Evolutionary conservation across 768 basidiomycete genomes (phyloP).

Genomic region (Tylopilus felleus): DNA sequence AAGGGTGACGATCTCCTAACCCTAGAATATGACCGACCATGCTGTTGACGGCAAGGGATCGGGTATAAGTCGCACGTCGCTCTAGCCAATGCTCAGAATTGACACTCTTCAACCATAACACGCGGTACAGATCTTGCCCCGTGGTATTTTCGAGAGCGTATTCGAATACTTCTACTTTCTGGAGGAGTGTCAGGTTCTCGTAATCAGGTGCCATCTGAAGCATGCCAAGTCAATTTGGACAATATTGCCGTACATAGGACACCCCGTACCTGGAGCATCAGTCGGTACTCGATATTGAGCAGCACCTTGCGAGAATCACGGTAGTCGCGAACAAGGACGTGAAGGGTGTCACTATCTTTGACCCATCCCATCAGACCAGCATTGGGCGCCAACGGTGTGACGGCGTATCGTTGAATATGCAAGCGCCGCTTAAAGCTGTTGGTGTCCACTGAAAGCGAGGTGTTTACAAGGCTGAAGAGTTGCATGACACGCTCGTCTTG

Average conservation of each 20-base stretch:
- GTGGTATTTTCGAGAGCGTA: slow-evolving; percentile 98
- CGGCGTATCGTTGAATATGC: slow-evolving; percentile 88
- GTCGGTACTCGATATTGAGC: slow-evolving; percentile 95
- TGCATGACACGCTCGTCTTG: slow-evolving; percentile 99
- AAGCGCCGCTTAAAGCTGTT: slow-evolving; percentile 94
- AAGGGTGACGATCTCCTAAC: slow-evolving; percentile 96
- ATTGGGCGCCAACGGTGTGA: slow-evolving; percentile 93
- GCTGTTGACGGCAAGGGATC: slow-evolving; percentile 93
- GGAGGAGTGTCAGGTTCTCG: slow-evolving; percentile 87
- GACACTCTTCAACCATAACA: slow-evolving; percentile 92
- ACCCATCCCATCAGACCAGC: slow-evolving; percentile 96
- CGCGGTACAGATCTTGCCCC: slow-evolving; percentile 94
- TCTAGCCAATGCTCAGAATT: slow-evolving; percentile 99
- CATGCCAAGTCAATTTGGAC: neutral
- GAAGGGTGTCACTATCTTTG: slow-evolving; percentile 90
- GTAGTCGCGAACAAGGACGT: slow-evolving; percentile 94
- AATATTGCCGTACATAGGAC: slow-evolving; percentile 55
- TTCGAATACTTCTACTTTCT: slow-evolving; percentile 99
- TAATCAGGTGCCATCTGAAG: slow-evolving; percentile 97
- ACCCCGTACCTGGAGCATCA: slow-evolving; percentile 91
- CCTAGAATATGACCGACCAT: slow-evolving; percentile 99
- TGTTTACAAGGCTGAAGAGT: slow-evolving; percentile 95
- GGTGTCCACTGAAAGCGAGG: slow-evolving; percentile 86
- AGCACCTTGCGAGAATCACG: slow-evolving; percentile 95
- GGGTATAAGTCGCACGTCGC: slow-evolving; percentile 90